Evolutionary conservation across 345 rosid genomes (phyloP).

Genomic region (Boechera retrofracta): DNA sequence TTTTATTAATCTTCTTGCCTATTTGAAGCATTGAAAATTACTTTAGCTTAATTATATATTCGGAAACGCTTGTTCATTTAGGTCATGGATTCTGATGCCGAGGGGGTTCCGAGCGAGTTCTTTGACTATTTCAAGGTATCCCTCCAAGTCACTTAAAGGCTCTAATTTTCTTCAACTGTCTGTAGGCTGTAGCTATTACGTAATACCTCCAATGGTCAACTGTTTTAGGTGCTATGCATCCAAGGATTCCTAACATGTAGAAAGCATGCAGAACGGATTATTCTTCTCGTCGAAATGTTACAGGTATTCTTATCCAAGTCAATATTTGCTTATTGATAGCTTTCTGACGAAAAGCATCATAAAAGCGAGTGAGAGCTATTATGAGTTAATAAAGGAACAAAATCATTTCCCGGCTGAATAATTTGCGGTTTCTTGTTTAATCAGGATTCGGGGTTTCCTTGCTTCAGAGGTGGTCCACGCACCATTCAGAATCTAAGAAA

Average conservation of each 20-base stretch:
- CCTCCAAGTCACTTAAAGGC: slow-evolving; percentile 2
- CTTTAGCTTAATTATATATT: background rate
- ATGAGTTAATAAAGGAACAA: background rate
- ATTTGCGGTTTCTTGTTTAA: background rate
- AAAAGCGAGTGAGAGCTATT: background rate
- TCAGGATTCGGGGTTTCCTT: slow-evolving; percentile 5
- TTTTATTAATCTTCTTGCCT: slow-evolving; percentile 10
- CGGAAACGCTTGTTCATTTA: slow-evolving; percentile 36
- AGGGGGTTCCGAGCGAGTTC: slow-evolving; percentile 98
- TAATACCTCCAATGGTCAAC: slow-evolving; percentile 3
- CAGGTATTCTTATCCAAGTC: slow-evolving; percentile 60
- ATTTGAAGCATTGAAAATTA: background rate
- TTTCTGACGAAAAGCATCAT: background rate
- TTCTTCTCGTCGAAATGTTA: slow-evolving; percentile 97
- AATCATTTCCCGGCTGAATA: background rate
- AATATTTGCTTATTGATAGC: slow-evolving; percentile 2
- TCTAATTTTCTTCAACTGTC: background rate
- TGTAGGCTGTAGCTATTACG: slow-evolving; percentile 3
- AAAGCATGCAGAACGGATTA: slow-evolving; percentile 94
- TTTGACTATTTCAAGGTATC: slow-evolving; percentile 96
- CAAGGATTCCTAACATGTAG: slow-evolving; percentile 98
- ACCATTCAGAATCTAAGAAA: slow-evolving; percentile 24
- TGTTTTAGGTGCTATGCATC: slow-evolving; percentile 83
- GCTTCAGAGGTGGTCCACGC: slow-evolving; percentile 25
- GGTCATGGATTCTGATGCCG: slow-evolving; percentile 99